A percentile compares a stretch with the other conserved stretches of the same genome.
Evolutionary conservation across 192 early-diverging fungal genomes (phyloP).

Genomic region (Backusella westeae): DNA sequence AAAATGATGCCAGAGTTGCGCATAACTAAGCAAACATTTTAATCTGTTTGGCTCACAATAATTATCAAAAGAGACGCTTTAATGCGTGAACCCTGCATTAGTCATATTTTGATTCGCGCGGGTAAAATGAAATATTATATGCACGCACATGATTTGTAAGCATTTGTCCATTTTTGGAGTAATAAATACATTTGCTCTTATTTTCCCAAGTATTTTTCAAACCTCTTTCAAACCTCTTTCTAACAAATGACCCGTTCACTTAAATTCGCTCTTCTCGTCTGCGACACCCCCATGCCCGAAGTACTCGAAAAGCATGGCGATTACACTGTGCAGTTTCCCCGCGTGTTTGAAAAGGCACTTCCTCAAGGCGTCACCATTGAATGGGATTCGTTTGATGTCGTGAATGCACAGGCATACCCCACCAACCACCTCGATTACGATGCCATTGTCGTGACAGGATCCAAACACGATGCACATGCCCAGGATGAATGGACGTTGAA

Average conservation of each 20-base stretch:
- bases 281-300: slow-evolving; percentile 47
- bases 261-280: slow-evolving; percentile 45
- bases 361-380: slow-evolving; percentile 13
- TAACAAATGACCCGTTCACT: background rate
- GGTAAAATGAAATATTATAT: too few relatives aligned
- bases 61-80: too few relatives aligned
- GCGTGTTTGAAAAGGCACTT: slow-evolving; percentile 32
- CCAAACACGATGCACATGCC: slow-evolving; percentile 62
- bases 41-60: too few relatives aligned
- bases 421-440: slow-evolving; percentile 35
- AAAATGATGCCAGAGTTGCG: too few relatives aligned
- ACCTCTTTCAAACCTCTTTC: background rate
- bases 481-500: slow-evolving; percentile 64
- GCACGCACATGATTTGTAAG: too few relatives aligned
- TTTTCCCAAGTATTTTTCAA: background rate
- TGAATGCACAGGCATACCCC: slow-evolving; percentile 36
- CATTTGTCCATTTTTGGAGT: too few relatives aligned
- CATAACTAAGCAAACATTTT: too few relatives aligned
- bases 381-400: slow-evolving; percentile 42
- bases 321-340: slow-evolving; percentile 40
- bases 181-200: too few relatives aligned
- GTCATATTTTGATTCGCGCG: too few relatives aligned
- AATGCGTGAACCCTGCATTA: too few relatives aligned
- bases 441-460: slow-evolving; percentile 55
- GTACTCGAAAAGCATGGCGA: slow-evolving; percentile 45